These are phyloP conservation scores for Lophiostoma macrostomum DNA, from an alignment of 495 filamentous ascomycete species.

Conservation along the genomic window DNA sequence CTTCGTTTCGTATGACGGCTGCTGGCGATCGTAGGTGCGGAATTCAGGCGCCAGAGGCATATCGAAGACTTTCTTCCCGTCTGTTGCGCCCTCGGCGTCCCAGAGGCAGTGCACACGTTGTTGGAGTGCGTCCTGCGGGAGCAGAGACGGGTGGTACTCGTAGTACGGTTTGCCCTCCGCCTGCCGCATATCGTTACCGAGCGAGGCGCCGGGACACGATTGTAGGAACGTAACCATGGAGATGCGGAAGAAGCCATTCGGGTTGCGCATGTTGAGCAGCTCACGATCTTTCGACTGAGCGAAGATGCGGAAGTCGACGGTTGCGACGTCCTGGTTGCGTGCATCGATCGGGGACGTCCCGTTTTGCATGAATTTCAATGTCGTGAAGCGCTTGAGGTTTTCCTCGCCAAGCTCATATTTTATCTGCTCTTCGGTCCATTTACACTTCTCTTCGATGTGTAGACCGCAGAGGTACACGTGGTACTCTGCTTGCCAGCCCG, in stretches of 20 bases:
- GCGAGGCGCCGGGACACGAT: conserved; percentile 32
- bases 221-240: conserved; percentile 36
- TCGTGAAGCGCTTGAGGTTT: conserved; percentile 31
- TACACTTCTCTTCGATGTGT: conserved; percentile 34
- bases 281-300: conserved; percentile 26
- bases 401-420: conserved; percentile 27
- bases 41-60: conserved; percentile 21
- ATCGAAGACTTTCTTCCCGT: conserved; percentile 28
- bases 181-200: conserved; percentile 38
- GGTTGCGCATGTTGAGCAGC: conserved; percentile 33
- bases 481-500: conserved; percentile 33
- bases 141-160: conserved; percentile 35
- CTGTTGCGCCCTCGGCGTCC: conserved; percentile 8
- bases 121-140: conserved; percentile 35
- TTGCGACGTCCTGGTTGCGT: conserved; percentile 29
- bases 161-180: conserved; percentile 39
- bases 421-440: conserved; percentile 30
- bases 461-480: conserved; percentile 31
- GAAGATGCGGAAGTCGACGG: conserved; percentile 33
- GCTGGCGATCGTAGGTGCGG: conserved; percentile 19
- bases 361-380: conserved; percentile 40
- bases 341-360: conserved; percentile 38
- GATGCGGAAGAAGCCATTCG: conserved; percentile 37
- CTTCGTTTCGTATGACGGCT: conserved; percentile 31
- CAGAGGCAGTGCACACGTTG: conserved; percentile 34